phyloP scores from a whole-genome alignment of 495 filamentous ascomycete species.

The Thermothielavioides terrestris region DNA sequence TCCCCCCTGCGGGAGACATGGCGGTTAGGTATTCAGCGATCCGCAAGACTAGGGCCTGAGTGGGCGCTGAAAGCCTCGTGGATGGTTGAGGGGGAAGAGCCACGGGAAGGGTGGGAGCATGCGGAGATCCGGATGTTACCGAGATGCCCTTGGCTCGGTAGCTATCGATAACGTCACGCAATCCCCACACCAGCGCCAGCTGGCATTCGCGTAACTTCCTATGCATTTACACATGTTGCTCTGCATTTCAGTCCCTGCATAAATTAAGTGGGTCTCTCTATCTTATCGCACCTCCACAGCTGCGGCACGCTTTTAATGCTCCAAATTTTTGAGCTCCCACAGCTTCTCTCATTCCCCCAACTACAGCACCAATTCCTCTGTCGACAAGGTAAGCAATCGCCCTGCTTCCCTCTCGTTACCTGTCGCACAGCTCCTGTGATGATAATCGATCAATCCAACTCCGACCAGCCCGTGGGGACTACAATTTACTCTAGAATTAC shows the following conservation, averaged over 20 bases:
- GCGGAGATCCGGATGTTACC: slow-evolving; percentile 15
- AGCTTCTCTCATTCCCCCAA: slow-evolving; percentile 10
- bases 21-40: slow-evolving; percentile 18
- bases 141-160: no score
- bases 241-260: no score
- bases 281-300: slow-evolving; percentile 24
- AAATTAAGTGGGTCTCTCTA: no score
- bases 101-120: slow-evolving; percentile 11
- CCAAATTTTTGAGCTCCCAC: slow-evolving; percentile 23
- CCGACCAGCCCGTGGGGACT: slow-evolving; percentile 66
- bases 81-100: slow-evolving; percentile 1
- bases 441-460: slow-evolving; percentile 70
- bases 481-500: slow-evolving; percentile 56
- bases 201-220: no score
- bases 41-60: slow-evolving; percentile 3
- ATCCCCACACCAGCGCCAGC: no score
- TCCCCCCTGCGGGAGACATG: slow-evolving; percentile 62
- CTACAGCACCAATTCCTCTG: slow-evolving; percentile 1
- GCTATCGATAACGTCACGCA: slow-evolving; percentile 24
- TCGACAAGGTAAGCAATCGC: slow-evolving; percentile 33
- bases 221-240: slow-evolving; percentile 1
- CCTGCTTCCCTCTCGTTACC: slow-evolving; percentile 25
- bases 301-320: slow-evolving; percentile 11
- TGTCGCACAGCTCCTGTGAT: slow-evolving; percentile 32
- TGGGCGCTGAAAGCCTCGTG: slow-evolving; percentile 1